phyloP scores from a whole-genome alignment of 2,329 filamentous ascomycete genomes.

The Helotiales sp. region DNA sequence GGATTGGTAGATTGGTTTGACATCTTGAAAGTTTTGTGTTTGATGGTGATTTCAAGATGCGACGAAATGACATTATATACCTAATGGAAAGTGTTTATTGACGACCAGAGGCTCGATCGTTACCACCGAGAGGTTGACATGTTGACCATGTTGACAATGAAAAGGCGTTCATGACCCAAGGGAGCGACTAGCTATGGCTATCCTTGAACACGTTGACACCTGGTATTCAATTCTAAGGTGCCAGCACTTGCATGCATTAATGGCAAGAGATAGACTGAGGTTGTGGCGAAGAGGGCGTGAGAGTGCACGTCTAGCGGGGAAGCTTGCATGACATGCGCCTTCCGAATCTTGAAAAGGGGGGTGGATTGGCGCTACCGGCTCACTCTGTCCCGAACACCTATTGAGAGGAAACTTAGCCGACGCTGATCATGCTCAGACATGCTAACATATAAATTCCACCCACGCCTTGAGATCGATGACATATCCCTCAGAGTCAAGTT shows the following conservation, averaged over 20 bases:
- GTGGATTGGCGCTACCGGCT: background rate
- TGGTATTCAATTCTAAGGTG: background rate
- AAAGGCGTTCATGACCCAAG: background rate
- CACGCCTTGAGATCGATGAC: background rate
- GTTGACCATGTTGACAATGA: background rate
- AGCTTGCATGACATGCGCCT: background rate
- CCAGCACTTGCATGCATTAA: background rate
- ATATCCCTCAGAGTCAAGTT: background rate
- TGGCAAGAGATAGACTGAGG: background rate
- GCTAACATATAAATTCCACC: too few relatives aligned
- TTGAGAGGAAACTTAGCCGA: background rate
- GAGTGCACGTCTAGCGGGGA: background rate
- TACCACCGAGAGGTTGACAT: background rate
- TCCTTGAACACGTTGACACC: background rate
- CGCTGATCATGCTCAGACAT: background rate
- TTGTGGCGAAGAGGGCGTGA: background rate
- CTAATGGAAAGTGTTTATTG: background rate
- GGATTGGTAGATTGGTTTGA: conserved; percentile 39
- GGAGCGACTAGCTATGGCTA: background rate
- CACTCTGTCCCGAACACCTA: background rate
- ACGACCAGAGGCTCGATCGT: too few relatives aligned
- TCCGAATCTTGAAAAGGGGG: background rate
- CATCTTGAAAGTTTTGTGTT: background rate
- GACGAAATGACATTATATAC: background rate
- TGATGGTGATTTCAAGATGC: background rate